Conservation (phyloP, 2,329 filamentous ascomycete genomes). For the Aureobasidium leucospermi region DNA sequence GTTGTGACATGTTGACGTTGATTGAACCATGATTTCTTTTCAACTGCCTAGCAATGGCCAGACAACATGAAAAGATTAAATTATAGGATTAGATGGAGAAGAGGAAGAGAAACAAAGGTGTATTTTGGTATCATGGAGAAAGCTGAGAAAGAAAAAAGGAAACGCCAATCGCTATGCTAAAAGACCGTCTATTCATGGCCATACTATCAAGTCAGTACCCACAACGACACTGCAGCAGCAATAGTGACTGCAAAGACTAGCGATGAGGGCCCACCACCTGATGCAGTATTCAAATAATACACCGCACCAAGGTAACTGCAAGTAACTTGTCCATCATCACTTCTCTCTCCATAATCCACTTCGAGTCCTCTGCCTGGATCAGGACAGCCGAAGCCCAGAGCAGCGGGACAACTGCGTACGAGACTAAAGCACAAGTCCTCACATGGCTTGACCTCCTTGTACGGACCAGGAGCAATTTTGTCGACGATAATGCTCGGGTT, state of each 20-base stretch:
- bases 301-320: conserved; percentile 31
- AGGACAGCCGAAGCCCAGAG: conserved; percentile 71
- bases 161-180: conserved; percentile 3
- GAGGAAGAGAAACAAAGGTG: background rate
- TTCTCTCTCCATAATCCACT: conserved; percentile 42
- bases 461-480: conserved; percentile 71
- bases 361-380: conserved; percentile 38
- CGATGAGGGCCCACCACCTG: background rate
- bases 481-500: conserved; percentile 56
- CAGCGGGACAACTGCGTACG: conserved; percentile 74
- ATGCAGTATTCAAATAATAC: conserved; percentile 25
- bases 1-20: no score
- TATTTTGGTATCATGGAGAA: background rate
- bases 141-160: background rate
- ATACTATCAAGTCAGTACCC: background rate
- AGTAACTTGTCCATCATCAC: conserved; percentile 21
- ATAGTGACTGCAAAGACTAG: background rate
- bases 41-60: no score
- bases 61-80: no score
- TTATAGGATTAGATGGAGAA: no score
- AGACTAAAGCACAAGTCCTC: conserved; percentile 80
- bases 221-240: background rate
- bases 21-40: no score
- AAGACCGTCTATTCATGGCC: background rate
- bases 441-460: conserved; percentile 88